Conservation (phyloP, 208 protist species). For the Angomonas deanei region DNA sequence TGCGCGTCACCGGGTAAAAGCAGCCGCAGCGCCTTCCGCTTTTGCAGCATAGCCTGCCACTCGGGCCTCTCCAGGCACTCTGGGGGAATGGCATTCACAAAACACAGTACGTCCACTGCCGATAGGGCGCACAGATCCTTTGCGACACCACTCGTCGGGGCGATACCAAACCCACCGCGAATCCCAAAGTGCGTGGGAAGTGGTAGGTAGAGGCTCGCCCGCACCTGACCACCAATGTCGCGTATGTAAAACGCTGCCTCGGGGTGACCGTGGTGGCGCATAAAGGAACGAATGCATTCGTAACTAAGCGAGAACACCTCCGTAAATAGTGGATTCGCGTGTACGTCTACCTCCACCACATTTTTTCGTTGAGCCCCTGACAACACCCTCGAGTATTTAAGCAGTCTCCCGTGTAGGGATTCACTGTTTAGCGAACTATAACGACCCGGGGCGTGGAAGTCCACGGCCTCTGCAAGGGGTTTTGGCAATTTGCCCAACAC, state of each 20-base stretch:
- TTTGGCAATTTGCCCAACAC: no score
- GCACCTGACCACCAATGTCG: slow-evolving; percentile 25
- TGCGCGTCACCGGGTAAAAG: slow-evolving; percentile 20
- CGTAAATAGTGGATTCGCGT: slow-evolving; percentile 11
- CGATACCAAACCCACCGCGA: slow-evolving; percentile 62
- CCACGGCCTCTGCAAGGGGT: not conserved
- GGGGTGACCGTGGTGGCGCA: slow-evolving; percentile 42
- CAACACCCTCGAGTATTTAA: slow-evolving; percentile 18
- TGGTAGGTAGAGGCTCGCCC: slow-evolving; percentile 55
- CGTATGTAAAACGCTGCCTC: slow-evolving; percentile 33
- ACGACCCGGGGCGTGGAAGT: no score
- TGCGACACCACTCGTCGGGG: slow-evolving; percentile 15
- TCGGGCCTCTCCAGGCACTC: slow-evolving; percentile 16
- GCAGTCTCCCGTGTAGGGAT: no score
- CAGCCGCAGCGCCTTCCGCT: slow-evolving; percentile 43
- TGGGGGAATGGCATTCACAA: slow-evolving; percentile 38
- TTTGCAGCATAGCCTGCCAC: slow-evolving; percentile 34
- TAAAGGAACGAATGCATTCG: slow-evolving; percentile 44
- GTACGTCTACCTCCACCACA: slow-evolving; percentile 48
- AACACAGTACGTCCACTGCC: slow-evolving; percentile 57
- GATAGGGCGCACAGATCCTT: slow-evolving; percentile 35
- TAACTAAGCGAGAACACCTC: slow-evolving; percentile 33
- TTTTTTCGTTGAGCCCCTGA: slow-evolving; percentile 34
- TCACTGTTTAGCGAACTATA: no score
- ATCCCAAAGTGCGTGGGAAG: slow-evolving; percentile 55